phyloP scores from a whole-genome alignment of 192 early-diverging fungal species.

The Backusella psychrophila region DNA sequence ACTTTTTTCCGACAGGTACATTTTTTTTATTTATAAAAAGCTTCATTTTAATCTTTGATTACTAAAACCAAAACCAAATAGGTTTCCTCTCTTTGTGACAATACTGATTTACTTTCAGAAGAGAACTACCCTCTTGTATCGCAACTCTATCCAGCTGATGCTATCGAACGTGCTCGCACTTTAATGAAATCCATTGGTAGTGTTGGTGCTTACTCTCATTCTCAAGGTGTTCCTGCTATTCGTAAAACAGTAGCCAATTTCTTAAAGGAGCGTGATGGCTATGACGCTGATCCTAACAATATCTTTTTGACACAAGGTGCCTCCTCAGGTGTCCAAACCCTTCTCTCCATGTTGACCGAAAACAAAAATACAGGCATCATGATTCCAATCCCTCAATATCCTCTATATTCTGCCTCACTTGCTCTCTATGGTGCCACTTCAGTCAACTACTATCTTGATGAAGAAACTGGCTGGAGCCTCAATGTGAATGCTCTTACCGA shows the following conservation, averaged over 20 bases:
- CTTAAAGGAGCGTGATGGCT: constrained; percentile 88
- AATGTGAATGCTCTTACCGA: constrained; percentile 61
- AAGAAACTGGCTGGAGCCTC: constrained; percentile 80
- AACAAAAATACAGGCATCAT: constrained; percentile 85
- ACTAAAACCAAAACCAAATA: constrained; percentile 19
- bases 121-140: constrained; percentile 51
- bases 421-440: constrained; percentile 76
- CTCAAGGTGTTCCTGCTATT: constrained; percentile 83
- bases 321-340: constrained; percentile 86
- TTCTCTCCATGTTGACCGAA: constrained; percentile 81
- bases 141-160: constrained; percentile 81
- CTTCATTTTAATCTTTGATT: neutral
- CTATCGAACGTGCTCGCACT: constrained; percentile 75
- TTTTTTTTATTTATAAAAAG: neutral
- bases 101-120: constrained; percentile 73
- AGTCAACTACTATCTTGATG: constrained; percentile 94
- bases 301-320: constrained; percentile 96
- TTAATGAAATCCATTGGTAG: constrained; percentile 70
- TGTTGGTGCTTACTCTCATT: constrained; percentile 91
- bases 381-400: constrained; percentile 99
- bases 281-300: constrained; percentile 71
- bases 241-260: constrained; percentile 85
- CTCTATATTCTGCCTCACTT: constrained; percentile 92
- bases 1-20: constrained; percentile 94
- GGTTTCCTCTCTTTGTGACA: constrained; percentile 87